A percentile compares a stretch with the other conserved stretches of the same genome.
Conservation (phyloP, 768 basidiomycete species). For the Lactifluus rugatus region DNA sequence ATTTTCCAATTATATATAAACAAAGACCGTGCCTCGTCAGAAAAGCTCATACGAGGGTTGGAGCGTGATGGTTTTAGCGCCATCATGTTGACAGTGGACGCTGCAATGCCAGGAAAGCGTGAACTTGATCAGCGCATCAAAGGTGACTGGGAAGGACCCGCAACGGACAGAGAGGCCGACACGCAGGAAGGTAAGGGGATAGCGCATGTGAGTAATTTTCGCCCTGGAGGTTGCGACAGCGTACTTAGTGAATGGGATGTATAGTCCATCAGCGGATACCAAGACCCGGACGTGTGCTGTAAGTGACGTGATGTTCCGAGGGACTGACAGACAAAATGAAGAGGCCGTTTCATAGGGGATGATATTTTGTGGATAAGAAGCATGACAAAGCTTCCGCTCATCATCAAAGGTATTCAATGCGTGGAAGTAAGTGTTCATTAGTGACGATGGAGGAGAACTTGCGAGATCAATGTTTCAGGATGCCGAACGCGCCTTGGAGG, state of each 20-base stretch:
- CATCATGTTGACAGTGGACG: slow-evolving; percentile 42
- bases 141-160: slow-evolving; percentile 24
- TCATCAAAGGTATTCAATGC: slow-evolving; percentile 39
- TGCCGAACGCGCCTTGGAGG: slow-evolving; percentile 35
- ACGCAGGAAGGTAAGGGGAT: slow-evolving; percentile 20
- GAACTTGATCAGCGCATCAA: slow-evolving; percentile 29
- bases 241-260: not conserved
- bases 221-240: not conserved
- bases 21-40: slow-evolving; percentile 32
- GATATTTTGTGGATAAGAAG: slow-evolving; percentile 32
- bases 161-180: slow-evolving; percentile 16
- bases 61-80: slow-evolving; percentile 34
- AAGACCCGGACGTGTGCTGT: slow-evolving; percentile 29
- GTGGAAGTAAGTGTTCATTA: slow-evolving; percentile 28
- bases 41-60: slow-evolving; percentile 30
- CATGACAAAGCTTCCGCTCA: slow-evolving; percentile 33
- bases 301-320: slow-evolving; percentile 3
- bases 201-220: slow-evolving; percentile 21
- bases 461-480: slow-evolving; percentile 25
- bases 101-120: slow-evolving; percentile 35
- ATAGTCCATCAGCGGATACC: slow-evolving; percentile 26
- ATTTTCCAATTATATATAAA: slow-evolving; percentile 39
- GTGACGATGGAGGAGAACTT: not conserved
- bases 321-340: not conserved
- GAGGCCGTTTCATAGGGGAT: slow-evolving; percentile 20